Evolutionary conservation across 768 basidiomycete genomes (phyloP), one percentile per base, ranked within the genome.

Genomic region (Heimioporus sp.): DNA sequence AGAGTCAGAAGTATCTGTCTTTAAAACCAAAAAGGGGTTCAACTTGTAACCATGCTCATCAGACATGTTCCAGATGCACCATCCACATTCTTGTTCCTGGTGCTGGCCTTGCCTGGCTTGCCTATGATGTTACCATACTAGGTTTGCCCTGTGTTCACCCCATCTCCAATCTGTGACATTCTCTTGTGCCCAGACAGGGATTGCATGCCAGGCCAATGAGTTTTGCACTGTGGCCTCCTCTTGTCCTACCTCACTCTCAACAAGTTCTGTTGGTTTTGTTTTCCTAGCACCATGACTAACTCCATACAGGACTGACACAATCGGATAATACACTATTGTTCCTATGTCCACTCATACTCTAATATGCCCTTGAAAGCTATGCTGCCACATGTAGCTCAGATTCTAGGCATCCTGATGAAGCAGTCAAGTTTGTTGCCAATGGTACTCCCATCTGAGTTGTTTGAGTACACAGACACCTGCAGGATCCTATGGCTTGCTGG

Each of bases 381-480:
- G 5, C 77, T 96, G 53, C 78, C 96, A 12, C 80, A 80, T 8
- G 69, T 82, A 0, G 76, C 94, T 12, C 71, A 72, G 16, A 85
- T 98, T n/a, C 95, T 95, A 1, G 95, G 97, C 58, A 85, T 97
- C 7, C n/a, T n/a, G n/a, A n/a, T n/a, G n/a, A n/a, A n/a, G n/a
- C n/a, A n/a, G n/a, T n/a, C n/a, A n/a, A n/a, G n/a, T n/a, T n/a
- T n/a, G n/a, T n/a, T n/a, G n/a, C n/a, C n/a, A n/a, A n/a, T n/a
- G n/a, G n/a, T n/a, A n/a, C 73, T 83, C 8, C 92, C 95, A 0
- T 81, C 88, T 5, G 80, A 79, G 39, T 73, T 96, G 1, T 86
- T 86, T 1, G 71, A 73, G 20, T 74, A 80, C 10, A 70, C 73
- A 36, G 71, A 78, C 30, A 73, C 78, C 11, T 71, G 75, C 30